These are phyloP conservation scores for Ganoderma multipileum DNA, from an alignment of 1,284 basidiomycete species.

Conservation along the genomic window DNA sequence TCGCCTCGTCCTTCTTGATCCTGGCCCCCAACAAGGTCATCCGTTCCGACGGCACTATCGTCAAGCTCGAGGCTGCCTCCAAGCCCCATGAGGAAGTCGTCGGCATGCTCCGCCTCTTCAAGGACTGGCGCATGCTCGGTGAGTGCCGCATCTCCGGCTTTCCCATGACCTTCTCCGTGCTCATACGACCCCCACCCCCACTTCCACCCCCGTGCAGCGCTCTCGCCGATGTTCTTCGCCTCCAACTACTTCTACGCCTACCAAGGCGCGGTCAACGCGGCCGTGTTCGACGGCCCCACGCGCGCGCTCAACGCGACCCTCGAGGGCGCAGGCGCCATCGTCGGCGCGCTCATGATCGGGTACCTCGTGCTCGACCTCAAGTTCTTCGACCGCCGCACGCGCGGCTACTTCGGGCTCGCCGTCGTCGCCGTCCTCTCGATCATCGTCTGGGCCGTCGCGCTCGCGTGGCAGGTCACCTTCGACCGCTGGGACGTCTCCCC, in stretches of 20 bases:
- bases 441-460: conserved; percentile 45
- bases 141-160: conserved; percentile 5
- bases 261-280: conserved; percentile 47
- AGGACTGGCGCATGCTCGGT: conserved; percentile 48
- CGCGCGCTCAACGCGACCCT: conserved; percentile 50
- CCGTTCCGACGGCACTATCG: conserved; percentile 48
- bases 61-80: conserved; percentile 44
- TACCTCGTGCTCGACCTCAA: conserved; percentile 46
- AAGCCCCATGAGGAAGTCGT: conserved; percentile 43
- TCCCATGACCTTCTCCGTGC: background rate
- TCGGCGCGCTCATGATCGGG: conserved; percentile 51
- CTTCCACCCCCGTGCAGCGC: too few species aligned
- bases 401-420: conserved; percentile 49
- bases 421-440: conserved; percentile 43
- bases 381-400: conserved; percentile 43
- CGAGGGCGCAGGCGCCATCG: conserved; percentile 49
- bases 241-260: conserved; percentile 52
- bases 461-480: conserved; percentile 47
- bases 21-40: conserved; percentile 47
- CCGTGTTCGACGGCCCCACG: conserved; percentile 47
- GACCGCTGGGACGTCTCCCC: conserved; percentile 32
- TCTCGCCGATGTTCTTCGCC: conserved; percentile 51
- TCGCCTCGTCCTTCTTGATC: conserved; percentile 46
- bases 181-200: background rate
- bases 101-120: conserved; percentile 43